A percentile compares a stretch with the other conserved stretches of the same genome.
Evolutionary conservation across 768 basidiomycete species (phyloP).

Genomic region (Plicaturopsis crispa): DNA sequence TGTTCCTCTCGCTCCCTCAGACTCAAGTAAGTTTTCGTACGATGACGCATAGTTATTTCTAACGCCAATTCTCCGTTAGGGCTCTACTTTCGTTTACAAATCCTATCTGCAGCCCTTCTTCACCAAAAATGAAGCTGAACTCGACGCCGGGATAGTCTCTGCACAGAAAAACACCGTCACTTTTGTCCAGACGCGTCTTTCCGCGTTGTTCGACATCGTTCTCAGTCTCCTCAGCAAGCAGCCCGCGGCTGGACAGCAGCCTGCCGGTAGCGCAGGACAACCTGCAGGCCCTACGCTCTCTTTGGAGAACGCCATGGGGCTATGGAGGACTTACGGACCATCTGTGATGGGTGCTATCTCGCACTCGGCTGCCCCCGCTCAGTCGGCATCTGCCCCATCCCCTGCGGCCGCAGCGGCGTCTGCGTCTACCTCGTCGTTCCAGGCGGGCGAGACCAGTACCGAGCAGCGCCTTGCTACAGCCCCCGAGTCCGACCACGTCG

Average conservation of each 20-base stretch:
- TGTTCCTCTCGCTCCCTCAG: slow-evolving; percentile 65
- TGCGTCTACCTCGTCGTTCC: not conserved
- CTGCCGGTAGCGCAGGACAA: slow-evolving; percentile 14
- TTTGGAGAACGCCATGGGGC: slow-evolving; percentile 23
- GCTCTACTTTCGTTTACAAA: slow-evolving; percentile 59
- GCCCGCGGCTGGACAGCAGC: slow-evolving; percentile 13
- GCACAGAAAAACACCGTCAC: slow-evolving; percentile 44
- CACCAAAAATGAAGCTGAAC: slow-evolving; percentile 44
- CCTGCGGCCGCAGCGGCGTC: slow-evolving; percentile 7
- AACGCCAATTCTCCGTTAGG: slow-evolving; percentile 30
- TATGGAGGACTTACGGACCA: slow-evolving; percentile 36
- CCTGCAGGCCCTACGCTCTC: slow-evolving; percentile 13
- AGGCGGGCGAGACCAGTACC: slow-evolving; percentile 3
- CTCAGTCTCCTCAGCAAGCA: slow-evolving; percentile 36
- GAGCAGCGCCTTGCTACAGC: too few species aligned
- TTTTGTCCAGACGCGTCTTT: slow-evolving; percentile 48
- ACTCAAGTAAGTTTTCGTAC: slow-evolving; percentile 40
- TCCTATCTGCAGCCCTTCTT: slow-evolving; percentile 57
- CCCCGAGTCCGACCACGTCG: too few species aligned
- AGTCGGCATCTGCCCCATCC: slow-evolving; percentile 2
- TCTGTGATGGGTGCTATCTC: slow-evolving; percentile 25
- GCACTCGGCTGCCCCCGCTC: not conserved
- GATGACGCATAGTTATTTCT: slow-evolving; percentile 2
- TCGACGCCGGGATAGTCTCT: slow-evolving; percentile 51
- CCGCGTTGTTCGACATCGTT: slow-evolving; percentile 39